Conservation (phyloP, 495 filamentous ascomycete genomes). For the Xylaria venustula region DNA sequence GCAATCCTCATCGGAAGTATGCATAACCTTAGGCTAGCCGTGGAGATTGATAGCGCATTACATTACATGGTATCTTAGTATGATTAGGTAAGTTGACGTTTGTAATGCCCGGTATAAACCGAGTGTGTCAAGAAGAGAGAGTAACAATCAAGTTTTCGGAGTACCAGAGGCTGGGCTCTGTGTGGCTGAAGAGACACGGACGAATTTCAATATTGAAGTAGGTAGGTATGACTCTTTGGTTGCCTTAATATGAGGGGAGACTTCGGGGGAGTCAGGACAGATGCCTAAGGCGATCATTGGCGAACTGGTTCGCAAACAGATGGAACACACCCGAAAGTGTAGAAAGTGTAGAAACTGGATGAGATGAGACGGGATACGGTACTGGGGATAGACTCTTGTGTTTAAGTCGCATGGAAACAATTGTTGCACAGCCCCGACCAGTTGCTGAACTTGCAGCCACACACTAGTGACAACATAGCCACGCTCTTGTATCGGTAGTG, state of each 20-base stretch:
- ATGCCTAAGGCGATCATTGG: neutral
- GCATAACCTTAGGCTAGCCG: too few relatives aligned
- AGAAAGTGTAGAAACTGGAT: conserved; percentile 12
- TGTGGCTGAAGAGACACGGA: neutral
- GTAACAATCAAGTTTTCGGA: too few relatives aligned
- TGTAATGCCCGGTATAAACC: too few relatives aligned
- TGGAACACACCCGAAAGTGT: neutral
- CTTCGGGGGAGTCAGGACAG: neutral
- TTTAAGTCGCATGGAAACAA: neutral
- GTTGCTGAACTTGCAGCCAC: neutral
- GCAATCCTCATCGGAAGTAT: too few relatives aligned
- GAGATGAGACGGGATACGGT: neutral
- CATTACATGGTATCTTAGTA: too few relatives aligned
- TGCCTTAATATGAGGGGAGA: neutral
- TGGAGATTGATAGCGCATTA: too few relatives aligned
- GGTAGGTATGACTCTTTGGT: conserved; percentile 1
- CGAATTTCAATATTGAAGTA: neutral
- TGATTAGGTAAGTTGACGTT: too few relatives aligned
- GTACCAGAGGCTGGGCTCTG: too few relatives aligned
- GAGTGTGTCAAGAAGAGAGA: too few relatives aligned
- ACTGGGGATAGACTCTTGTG: too few relatives aligned
- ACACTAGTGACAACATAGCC: neutral
- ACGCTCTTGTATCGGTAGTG: neutral
- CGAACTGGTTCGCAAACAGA: neutral
- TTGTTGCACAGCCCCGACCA: conserved; percentile 2